Evolutionary conservation across 352 stramenopile species (phyloP).

Genomic region (Blastocystis sp.): DNA sequence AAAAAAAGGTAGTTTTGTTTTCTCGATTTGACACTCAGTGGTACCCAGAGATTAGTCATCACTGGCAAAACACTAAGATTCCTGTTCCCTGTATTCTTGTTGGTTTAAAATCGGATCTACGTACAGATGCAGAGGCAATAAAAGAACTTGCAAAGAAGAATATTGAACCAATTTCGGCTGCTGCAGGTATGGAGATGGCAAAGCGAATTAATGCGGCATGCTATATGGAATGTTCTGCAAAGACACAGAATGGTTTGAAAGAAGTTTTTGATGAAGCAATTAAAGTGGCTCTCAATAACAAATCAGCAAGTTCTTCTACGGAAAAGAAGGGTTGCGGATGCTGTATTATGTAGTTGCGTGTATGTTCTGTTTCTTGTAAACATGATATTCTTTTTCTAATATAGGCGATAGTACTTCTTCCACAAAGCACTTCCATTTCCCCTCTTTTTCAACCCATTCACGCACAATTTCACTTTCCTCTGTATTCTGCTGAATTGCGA

Average conservation of each 20-base stretch:
- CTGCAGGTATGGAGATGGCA: slow-evolving; percentile 76
- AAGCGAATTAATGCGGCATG: slow-evolving; percentile 79
- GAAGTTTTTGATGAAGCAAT: slow-evolving; percentile 85
- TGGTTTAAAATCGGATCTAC: slow-evolving; percentile 85
- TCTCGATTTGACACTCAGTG: slow-evolving; percentile 36
- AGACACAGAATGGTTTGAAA: slow-evolving; percentile 86
- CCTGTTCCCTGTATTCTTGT: slow-evolving; percentile 87
- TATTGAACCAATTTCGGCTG: slow-evolving; percentile 63
- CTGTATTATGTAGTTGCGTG: slow-evolving; percentile 59
- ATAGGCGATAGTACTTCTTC: neutral
- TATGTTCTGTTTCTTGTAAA: neutral
- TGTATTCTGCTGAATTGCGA: neutral
- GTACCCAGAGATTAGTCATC: slow-evolving; percentile 66
- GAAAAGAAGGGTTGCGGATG: slow-evolving; percentile 52
- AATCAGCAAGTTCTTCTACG: slow-evolving; percentile 61
- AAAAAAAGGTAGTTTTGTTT: slow-evolving; percentile 76
- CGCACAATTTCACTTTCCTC: neutral
- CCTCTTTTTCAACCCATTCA: neutral
- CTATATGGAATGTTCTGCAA: slow-evolving; percentile 84
- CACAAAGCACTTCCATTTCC: neutral
- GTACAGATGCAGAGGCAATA: slow-evolving; percentile 79
- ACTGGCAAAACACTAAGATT: slow-evolving; percentile 63
- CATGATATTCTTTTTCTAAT: too few species aligned
- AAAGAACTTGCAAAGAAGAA: slow-evolving; percentile 80
- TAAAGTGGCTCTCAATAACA: slow-evolving; percentile 75